Percentiles rank a stretch among this genome's conserved stretches.
Conservation (phyloP, 2,329 filamentous ascomycete species). For the Ascochyta koolunga region DNA sequence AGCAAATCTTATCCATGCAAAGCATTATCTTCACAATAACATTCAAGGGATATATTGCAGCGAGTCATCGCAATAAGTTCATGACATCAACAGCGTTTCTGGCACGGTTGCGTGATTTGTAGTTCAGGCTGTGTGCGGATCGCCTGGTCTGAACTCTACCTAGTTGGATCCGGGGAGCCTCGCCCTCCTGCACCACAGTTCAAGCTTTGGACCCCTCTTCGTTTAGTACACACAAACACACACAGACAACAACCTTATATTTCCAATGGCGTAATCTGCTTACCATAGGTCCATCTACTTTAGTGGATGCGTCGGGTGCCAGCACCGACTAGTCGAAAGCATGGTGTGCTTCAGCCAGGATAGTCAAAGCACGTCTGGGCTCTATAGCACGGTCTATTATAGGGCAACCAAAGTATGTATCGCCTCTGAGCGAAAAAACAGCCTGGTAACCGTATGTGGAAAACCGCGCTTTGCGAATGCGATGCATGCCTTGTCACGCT, state of each 20-base stretch:
- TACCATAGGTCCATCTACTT: not conserved
- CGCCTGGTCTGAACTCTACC: not conserved
- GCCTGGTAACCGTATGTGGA: no score
- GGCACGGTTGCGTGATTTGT: slow-evolving; percentile 6
- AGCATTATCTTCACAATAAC: not conserved
- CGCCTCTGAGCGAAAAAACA: not conserved
- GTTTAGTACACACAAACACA: no score
- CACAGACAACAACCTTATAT: not conserved
- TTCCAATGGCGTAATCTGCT: not conserved
- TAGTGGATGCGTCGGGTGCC: not conserved
- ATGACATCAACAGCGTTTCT: not conserved
- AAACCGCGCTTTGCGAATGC: no score
- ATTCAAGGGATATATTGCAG: not conserved
- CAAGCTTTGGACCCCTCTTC: not conserved
- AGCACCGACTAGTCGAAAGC: not conserved
- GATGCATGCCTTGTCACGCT: no score
- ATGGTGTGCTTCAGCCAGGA: not conserved
- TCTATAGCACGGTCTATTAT: not conserved
- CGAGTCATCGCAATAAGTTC: not conserved
- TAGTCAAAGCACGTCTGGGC: not conserved
- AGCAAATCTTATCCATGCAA: not conserved
- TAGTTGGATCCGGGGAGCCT: not conserved
- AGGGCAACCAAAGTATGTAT: not conserved
- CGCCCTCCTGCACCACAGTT: not conserved
- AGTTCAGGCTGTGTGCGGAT: not conserved